A percentile compares a stretch with the other conserved stretches of the same genome.
These are phyloP conservation scores for Chenopodium album DNA, from an alignment of 148 eudicot genomes.

Conservation along the genomic window DNA sequence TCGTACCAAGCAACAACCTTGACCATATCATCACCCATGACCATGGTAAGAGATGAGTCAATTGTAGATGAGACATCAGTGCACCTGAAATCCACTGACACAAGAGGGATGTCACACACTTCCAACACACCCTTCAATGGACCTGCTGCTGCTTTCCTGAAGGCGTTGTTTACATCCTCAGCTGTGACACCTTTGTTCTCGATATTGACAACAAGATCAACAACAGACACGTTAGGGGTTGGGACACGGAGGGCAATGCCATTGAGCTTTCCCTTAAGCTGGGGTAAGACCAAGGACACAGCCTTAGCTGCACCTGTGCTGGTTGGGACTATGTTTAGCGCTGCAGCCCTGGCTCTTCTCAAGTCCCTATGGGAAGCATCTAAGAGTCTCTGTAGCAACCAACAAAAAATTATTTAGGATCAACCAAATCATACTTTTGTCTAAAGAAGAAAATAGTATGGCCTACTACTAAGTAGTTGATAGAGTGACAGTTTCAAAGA, in stretches of 20 bases:
- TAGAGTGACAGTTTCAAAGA: not conserved
- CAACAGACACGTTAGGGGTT: conserved; percentile 97
- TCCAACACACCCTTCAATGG: conserved; percentile 82
- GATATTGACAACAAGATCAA: conserved; percentile 93
- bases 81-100: conserved; percentile 94
- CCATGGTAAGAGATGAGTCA: conserved; percentile 98
- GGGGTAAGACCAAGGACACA: conserved; percentile 91
- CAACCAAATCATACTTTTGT: not conserved
- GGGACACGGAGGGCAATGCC: conserved; percentile 98
- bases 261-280: conserved; percentile 97
- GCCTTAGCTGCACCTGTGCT: conserved; percentile 99
- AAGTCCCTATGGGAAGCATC: conserved; percentile 99
- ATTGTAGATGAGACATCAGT: conserved; percentile 82
- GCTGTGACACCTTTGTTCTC: conserved; percentile 86
- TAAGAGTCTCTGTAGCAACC: conserved; percentile 69
- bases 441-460: not conserved
- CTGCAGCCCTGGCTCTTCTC: conserved; percentile 98
- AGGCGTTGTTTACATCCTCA: conserved; percentile 88
- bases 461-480: not conserved
- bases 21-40: conserved; percentile 99
- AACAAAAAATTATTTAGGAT: not conserved
- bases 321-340: conserved; percentile 96
- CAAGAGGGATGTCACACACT: conserved; percentile 87
- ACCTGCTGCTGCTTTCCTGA: conserved; percentile 92
- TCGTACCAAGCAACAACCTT: conserved; percentile 99